Percentiles rank a stretch among this genome's conserved stretches.
phyloP scores from a whole-genome alignment of 345 rosid genomes.

The Eucalyptus pumila region DNA sequence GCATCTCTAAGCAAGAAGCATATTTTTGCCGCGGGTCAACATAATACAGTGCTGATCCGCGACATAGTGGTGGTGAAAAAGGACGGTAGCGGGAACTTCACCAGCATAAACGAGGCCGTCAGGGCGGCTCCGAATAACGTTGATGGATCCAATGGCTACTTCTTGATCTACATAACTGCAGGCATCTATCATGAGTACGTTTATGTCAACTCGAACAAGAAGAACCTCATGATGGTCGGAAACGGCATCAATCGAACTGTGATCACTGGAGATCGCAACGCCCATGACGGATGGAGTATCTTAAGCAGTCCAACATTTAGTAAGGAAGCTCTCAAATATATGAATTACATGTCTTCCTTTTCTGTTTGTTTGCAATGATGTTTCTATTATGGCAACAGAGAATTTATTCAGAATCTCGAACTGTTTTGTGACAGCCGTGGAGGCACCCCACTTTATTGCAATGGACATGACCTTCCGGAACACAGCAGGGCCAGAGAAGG shows the following conservation, averaged over 20 bases:
- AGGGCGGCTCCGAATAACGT: conserved; percentile 28
- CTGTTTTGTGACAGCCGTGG: conserved; percentile 56
- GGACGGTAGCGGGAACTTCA: conserved; percentile 19
- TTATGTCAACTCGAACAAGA: conserved; percentile 17
- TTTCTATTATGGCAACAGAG: not conserved
- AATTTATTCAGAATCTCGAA: conserved; percentile 32
- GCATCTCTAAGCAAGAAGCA: conserved; percentile 41
- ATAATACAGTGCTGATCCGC: not conserved
- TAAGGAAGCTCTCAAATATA: not conserved
- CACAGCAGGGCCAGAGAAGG: not conserved
- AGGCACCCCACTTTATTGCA: conserved; percentile 33
- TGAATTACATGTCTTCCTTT: not conserved
- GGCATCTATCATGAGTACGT: conserved; percentile 48
- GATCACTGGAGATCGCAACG: conserved; percentile 37
- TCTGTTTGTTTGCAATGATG: not conserved
- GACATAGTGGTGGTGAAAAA: conserved; percentile 27
- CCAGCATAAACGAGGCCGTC: conserved; percentile 33
- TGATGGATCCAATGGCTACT: conserved; percentile 5
- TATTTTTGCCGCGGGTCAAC: conserved; percentile 4
- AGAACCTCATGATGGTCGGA: conserved; percentile 39
- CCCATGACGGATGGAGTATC: conserved; percentile 34
- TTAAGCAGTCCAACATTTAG: conserved; percentile 49
- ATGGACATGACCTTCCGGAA: not conserved
- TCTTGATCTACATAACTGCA: conserved; percentile 19
- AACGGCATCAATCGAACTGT: conserved; percentile 37